Base-by-base conservation (phyloP, 2,329 filamentous ascomycete genomes). In the Bipolaris oryzae region DNA sequence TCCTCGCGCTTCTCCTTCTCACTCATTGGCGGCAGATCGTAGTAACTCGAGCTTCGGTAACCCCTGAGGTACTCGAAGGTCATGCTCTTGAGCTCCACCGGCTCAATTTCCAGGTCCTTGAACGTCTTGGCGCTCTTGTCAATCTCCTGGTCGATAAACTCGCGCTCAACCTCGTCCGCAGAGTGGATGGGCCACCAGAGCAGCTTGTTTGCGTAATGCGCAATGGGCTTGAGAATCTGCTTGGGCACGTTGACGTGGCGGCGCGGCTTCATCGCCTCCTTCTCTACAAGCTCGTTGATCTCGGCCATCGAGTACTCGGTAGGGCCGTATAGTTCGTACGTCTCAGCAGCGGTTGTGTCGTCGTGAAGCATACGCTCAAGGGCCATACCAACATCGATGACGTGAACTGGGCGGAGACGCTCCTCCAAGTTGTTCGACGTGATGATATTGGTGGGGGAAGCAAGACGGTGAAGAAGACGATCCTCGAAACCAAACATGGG, bases 401-500 rank as follows among this genome's bases (percentile, higher is more conserved):
- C 91, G 79, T 99, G 95, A 56, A 97, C 93, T 18, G 95, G 95
- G 82, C 88, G 89, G 80, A 91, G 93, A 72, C 88, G 87, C 83
- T 99, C 89, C 76, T 92, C 85, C 90, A 98, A 92, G 81, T 94
- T 87, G 81, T 99, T 99, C 55, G 92, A 85, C 21, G 92, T 97
- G 72, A 98, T 85, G 55, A 96, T 74, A 76, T 96, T 96, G 58
- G 87, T 87, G 10, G 88, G 83, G 64, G 87, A 85, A 39, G 94
- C 95, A 50, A 98, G 87, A 74, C 87, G 91, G 77, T 96, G 87
- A 35, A 99, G 87, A 42, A 99, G 85, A 70, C 89, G 89, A 79
- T 99, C 95, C 79, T 99, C 95, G 73, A 92, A 96, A 34, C 95
- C 95, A 74, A 96, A 99, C 77, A 96, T 85, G 50, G 93, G 95